Percentiles rank a stretch among this genome's conserved stretches.
These are phyloP conservation scores for Deinandra increscens DNA, from an alignment of 129 eudicot genomes.

Conservation along the genomic window DNA sequence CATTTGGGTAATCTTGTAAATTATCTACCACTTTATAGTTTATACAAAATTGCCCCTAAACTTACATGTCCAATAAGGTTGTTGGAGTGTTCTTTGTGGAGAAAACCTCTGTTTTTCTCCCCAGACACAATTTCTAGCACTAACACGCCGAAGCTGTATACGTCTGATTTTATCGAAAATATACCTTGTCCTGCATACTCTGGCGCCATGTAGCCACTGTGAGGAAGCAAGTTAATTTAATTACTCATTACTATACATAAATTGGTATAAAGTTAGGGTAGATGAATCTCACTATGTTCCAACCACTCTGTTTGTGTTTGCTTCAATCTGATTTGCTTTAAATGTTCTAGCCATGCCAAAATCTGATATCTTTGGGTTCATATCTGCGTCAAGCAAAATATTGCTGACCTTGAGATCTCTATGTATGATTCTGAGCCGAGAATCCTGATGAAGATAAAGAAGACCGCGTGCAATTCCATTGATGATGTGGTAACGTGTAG, in stretches of 20 bases:
- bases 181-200: slow-evolving; percentile 1
- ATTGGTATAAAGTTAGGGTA: neutral
- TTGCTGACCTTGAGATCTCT: slow-evolving; percentile 7
- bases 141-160: neutral
- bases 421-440: slow-evolving; percentile 7
- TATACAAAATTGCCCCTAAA: neutral
- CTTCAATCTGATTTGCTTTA: neutral
- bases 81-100: slow-evolving; percentile 5
- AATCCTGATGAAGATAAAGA: slow-evolving; percentile 7
- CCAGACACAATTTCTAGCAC: neutral
- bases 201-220: slow-evolving; percentile 2
- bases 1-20: neutral
- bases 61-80: slow-evolving; percentile 3
- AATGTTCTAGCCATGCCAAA: slow-evolving; percentile 3
- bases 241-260: neutral
- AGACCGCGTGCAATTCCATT: neutral
- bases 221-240: neutral
- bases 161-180: neutral
- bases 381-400: neutral
- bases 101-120: neutral
- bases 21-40: neutral
- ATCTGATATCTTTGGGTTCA: slow-evolving; percentile 5
- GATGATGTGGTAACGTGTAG: neutral
- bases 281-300: neutral
- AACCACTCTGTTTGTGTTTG: neutral